Percentiles rank a stretch among this genome's conserved stretches.
Evolutionary conservation across 306 rosid genomes (phyloP).

Genomic region (Glycine tomentella): DNA sequence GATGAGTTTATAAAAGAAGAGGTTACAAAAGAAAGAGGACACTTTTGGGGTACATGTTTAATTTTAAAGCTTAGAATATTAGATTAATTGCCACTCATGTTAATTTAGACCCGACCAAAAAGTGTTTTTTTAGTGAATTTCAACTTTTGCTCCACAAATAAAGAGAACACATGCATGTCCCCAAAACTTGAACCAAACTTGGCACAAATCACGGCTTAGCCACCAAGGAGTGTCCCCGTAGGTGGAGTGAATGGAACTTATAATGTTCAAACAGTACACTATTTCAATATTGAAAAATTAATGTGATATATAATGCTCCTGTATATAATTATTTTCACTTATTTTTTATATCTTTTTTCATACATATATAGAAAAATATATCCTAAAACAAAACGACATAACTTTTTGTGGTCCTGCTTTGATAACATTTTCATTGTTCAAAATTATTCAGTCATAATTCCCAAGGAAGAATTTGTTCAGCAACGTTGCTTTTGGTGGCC

Average conservation of each 20-base stretch:
- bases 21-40: too few relatives aligned
- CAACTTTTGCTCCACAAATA: conserved; percentile 7
- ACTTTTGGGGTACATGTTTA: too few relatives aligned
- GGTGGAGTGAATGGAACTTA: background rate
- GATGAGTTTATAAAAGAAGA: too few relatives aligned
- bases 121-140: background rate
- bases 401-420: background rate
- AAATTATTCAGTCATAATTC: conserved; percentile 7
- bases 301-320: background rate
- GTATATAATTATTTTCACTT: background rate
- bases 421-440: background rate
- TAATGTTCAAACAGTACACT: background rate
- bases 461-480: background rate
- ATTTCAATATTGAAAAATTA: background rate
- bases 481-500: too few relatives aligned
- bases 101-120: background rate
- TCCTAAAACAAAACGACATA: background rate
- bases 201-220: conserved; percentile 37
- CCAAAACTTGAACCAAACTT: conserved; percentile 1
- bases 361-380: background rate
- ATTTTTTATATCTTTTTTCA: background rate
- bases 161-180: background rate
- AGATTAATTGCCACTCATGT: too few relatives aligned
- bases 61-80: too few relatives aligned
- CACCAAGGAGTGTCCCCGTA: background rate